These are phyloP conservation scores for Camelina sativa DNA, from an alignment of 345 rosid species.

Conservation along the genomic window DNA sequence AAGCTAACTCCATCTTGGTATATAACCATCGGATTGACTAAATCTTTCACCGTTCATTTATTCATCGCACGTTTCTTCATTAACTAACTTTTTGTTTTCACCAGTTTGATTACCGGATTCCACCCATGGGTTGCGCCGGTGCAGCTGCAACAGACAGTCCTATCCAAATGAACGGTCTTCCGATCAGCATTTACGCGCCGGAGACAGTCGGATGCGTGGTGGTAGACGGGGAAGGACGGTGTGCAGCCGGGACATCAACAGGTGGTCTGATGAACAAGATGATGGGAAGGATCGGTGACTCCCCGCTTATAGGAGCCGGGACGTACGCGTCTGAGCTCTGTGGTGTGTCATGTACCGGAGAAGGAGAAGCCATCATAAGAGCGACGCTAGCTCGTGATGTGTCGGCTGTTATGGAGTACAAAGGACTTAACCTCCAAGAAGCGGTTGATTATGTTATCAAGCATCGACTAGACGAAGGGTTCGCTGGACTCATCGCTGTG, in stretches of 20 bases:
- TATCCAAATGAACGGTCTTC: conserved; percentile 85
- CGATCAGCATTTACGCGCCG: conserved; percentile 84
- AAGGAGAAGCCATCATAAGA: conserved; percentile 95
- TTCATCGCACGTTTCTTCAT: conserved; percentile 1
- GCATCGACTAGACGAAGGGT: conserved; percentile 81
- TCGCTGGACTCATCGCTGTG: conserved; percentile 92
- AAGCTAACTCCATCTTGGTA: conserved; percentile 91
- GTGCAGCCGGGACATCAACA: conserved; percentile 94
- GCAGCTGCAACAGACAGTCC: conserved; percentile 63
- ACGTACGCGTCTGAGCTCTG: conserved; percentile 82
- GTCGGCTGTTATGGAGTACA: conserved; percentile 97
- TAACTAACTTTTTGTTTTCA: background rate
- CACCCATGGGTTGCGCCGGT: conserved; percentile 60
- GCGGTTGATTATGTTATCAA: conserved; percentile 83
- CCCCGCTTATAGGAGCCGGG: conserved; percentile 93
- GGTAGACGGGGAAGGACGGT: conserved; percentile 78
- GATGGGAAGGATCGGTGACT: conserved; percentile 92
- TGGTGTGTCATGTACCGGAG: conserved; percentile 93
- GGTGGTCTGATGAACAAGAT: conserved; percentile 96
- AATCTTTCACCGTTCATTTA: conserved; percentile 37
- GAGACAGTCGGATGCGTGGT: conserved; percentile 97
- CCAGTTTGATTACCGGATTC: conserved; percentile 90
- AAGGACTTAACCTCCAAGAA: conserved; percentile 72
- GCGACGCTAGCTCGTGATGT: conserved; percentile 88
- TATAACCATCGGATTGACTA: background rate